These are phyloP conservation scores for Plasmodium berghei DNA, from an alignment of 169 alveolate genomes.

Conservation along the genomic window DNA sequence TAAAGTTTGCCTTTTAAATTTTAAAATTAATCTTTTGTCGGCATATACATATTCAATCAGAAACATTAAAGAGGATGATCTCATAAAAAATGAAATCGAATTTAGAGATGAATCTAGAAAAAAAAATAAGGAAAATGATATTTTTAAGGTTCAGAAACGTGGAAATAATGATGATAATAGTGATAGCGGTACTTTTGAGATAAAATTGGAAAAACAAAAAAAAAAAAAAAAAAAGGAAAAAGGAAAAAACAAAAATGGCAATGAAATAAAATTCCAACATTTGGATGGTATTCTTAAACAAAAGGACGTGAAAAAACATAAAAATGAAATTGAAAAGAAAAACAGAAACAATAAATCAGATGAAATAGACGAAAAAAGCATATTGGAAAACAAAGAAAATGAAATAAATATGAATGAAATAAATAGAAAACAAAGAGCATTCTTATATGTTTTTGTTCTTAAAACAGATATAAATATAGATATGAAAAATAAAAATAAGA, in stretches of 20 bases:
- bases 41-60: conserved; percentile 6
- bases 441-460: no score
- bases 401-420: no score
- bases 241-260: background rate
- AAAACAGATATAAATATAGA: no score
- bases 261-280: background rate
- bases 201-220: background rate
- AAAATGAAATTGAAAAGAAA: no score
- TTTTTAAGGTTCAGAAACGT: no score
- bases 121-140: background rate
- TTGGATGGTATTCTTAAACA: no score
- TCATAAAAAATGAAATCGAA: background rate
- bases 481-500: no score
- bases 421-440: no score
- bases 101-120: background rate
- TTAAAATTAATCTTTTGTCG: conserved; percentile 5
- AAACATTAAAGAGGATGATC: background rate
- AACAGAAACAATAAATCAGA: no score
- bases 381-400: no score
- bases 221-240: background rate
- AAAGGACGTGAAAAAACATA: no score
- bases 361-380: no score
- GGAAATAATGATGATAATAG: background rate
- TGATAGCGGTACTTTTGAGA: background rate
- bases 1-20: conserved; percentile 12